Evolutionary conservation across 139 green algal species (phyloP), one percentile per base, ranked within the genome.

Genomic region (Chlorella vulgaris): DNA sequence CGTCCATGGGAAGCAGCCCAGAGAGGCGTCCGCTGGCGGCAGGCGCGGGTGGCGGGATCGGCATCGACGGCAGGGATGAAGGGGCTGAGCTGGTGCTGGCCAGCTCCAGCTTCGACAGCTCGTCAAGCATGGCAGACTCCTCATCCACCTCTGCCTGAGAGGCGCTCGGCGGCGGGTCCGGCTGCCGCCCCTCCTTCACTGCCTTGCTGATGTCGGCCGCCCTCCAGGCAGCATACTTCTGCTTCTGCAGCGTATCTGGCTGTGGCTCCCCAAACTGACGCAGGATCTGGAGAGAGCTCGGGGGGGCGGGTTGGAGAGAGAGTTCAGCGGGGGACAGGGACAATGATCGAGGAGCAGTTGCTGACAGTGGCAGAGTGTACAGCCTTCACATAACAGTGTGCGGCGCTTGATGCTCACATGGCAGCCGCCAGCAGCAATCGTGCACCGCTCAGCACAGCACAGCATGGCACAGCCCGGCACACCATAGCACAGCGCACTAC

Each of bases 151-250:
- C n/a, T n/a, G n/a, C 80, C 38, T 74, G 33, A 38, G 42, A 65
- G n/a, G 43, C 60, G 0, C 53, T 22, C 6, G 89, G 86, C 36
- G 88, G 87, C 31, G 93, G 84, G 18, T 68, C 81, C 0, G 94
- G 93, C 38, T 78, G 42, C 15, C 91, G 81, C n/a, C 94, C 93
- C 86, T 97, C 94, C 4, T 90, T 81, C 2, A 97, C 43, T 0
- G 94, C 94, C 81, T 94, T 96, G 74, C 88, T 84, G 28, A 98
- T 95, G 40, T 98, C 95, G 18, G 94, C 89, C 0, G 95, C 95
- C 4, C 95, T 90, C 94, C 94, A 98, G 7, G 89, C 81, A 2
- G 94, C 91, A 73, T 97, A 98, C 38, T 89, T 88, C 62, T 95
- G 90, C 90, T 95, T 96, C 77, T 95, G 88, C 39, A 86, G 50